A percentile compares a stretch with the other conserved stretches of the same genome.
These are phyloP conservation scores for Pisolithus orientalis DNA, from an alignment of 768 basidiomycete species.

Conservation along the genomic window DNA sequence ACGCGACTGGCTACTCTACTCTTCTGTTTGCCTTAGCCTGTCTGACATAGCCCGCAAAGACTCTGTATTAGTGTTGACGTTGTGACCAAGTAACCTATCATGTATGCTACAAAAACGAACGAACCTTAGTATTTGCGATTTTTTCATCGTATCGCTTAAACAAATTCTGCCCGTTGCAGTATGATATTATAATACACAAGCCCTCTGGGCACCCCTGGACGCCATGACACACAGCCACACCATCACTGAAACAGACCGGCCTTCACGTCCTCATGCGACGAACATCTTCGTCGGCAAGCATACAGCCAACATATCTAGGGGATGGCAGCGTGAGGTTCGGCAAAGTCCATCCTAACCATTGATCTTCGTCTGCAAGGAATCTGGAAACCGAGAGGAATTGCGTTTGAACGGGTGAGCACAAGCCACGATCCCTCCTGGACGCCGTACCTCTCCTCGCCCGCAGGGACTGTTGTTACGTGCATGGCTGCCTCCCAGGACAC, in stretches of 20 bases:
- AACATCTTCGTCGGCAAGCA: too few species aligned
- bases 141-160: too few species aligned
- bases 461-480: not conserved
- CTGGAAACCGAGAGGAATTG: not conserved
- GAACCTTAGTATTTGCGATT: too few species aligned
- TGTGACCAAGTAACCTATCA: too few species aligned
- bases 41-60: not conserved
- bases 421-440: not conserved
- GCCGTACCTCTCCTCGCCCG: not conserved
- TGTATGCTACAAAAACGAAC: too few species aligned
- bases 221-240: too few species aligned
- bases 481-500: not conserved
- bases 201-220: too few species aligned
- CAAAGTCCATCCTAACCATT: not conserved
- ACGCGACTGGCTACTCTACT: not conserved
- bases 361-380: not conserved
- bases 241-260: too few species aligned
- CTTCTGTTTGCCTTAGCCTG: too few species aligned
- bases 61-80: not conserved
- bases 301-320: not conserved
- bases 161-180: too few species aligned
- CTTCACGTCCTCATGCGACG: too few species aligned
- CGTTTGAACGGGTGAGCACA: not conserved
- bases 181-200: too few species aligned
- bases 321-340: not conserved